Base-by-base conservation (phyloP, 148 eudicot species). In the Chenopodium quinoa region DNA sequence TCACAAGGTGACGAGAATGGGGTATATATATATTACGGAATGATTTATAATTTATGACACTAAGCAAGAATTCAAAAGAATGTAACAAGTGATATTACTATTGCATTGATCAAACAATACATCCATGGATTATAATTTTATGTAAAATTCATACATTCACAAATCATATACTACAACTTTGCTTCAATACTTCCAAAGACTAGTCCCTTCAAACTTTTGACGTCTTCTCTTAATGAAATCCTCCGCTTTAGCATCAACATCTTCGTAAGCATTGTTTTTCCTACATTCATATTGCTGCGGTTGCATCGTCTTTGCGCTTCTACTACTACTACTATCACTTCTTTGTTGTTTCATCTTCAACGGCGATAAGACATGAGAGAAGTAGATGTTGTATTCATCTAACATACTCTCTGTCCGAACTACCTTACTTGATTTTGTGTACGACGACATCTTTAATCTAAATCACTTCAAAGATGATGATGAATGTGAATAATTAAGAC, bases 391-490 rank as follows among this genome's bases (percentile, higher is more conserved):
- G 29, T 29, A 54, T 25, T 84, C 86, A 50, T 84, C 81, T 65
- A 84, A 71, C 23, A 71, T 34, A 50, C 86, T 80, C 73, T 76
- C 86, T 7, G 83, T 84, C 1, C 83, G 64, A 40, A 84, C 86
- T 11, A 72, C 27, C 27, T 76, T 80, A 54, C 32, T 80, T 14
- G 66, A 76, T 76, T 71, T 72, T 8, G 66, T 17, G 20, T 76
- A 32, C 2, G 75, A 76, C 66, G 81, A 76, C 81, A 76, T 76
- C 76, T 54, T 67, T 19, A 56, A 56, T 56, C 62, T 56, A 40
- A 40, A 40, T 56, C 17, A 13, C 60, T 54, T 54, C 3, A 5
- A 4, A 56, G 22, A 17, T 56, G 62, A 56, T 31, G 32, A 31
- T 16, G 22, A 56, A 17, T 56, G 62, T 56, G 22, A 27, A 27